Conservation (phyloP, 441 rosid species). For the Bruguiera hainesii region DNA sequence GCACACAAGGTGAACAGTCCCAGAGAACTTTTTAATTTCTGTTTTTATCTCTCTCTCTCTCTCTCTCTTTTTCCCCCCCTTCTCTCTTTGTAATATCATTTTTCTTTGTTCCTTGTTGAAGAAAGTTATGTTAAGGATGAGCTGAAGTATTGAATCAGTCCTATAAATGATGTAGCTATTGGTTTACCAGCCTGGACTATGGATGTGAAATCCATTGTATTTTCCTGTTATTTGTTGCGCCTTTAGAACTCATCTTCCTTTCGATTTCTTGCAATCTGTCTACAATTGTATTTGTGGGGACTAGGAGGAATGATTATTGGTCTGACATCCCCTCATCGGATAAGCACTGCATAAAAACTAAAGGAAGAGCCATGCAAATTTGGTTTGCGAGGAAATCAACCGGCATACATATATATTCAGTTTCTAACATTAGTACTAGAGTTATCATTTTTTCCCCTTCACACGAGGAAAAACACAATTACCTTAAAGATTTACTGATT, state of each 20-base stretch:
- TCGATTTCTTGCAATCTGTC: background rate
- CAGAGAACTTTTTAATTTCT: background rate
- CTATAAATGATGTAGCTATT: background rate
- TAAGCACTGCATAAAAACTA: background rate
- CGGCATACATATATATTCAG: background rate
- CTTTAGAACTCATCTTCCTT: background rate
- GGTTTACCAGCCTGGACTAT: background rate
- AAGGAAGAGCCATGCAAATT: background rate
- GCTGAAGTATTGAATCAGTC: background rate
- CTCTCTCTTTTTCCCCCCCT: too few species aligned
- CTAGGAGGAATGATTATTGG: background rate
- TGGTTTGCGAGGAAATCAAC: background rate
- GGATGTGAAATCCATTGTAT: background rate
- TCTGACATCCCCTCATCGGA: background rate
- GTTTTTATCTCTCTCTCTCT: background rate
- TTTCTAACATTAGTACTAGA: too few species aligned
- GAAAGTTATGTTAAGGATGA: background rate
- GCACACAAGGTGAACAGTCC: slow-evolving; percentile 66
- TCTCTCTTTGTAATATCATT: too few species aligned
- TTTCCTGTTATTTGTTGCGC: background rate
- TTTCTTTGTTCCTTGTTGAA: background rate
- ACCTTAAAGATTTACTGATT: too few species aligned
- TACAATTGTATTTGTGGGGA: background rate
- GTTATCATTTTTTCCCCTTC: background rate
- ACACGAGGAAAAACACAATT: background rate